Percentiles rank a stretch among this genome's conserved stretches.
phyloP scores from a whole-genome alignment of 129 eudicot genomes.

The Kitagawia praeruptora region DNA sequence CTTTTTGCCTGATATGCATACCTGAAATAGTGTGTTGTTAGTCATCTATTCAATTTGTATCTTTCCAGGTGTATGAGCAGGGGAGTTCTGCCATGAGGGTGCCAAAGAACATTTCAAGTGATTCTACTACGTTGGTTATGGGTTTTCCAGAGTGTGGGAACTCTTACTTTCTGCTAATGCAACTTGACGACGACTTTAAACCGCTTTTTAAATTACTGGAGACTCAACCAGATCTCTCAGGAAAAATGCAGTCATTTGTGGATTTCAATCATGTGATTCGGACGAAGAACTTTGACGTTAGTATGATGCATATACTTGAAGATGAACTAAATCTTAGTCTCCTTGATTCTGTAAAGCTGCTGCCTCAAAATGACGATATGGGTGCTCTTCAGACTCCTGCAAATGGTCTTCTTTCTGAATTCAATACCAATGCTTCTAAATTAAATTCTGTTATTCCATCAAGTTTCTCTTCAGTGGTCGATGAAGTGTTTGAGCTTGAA shows the following conservation, averaged over 20 bases:
- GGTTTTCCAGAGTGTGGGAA: slow-evolving; percentile 95
- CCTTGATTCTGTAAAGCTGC: slow-evolving; percentile 37
- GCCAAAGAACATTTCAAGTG: slow-evolving; percentile 60
- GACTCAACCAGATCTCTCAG: slow-evolving; percentile 56
- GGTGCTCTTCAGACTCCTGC: slow-evolving; percentile 41
- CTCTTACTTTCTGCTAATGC: slow-evolving; percentile 84
- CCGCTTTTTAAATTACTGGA: slow-evolving; percentile 71
- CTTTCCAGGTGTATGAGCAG: slow-evolving; percentile 72
- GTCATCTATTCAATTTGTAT: background rate
- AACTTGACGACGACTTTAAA: slow-evolving; percentile 71
- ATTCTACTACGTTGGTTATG: slow-evolving; percentile 64
- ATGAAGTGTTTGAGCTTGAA: slow-evolving; percentile 93
- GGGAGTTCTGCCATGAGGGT: slow-evolving; percentile 60
- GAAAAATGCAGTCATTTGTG: slow-evolving; percentile 39
- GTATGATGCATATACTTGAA: slow-evolving; percentile 62
- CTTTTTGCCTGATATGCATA: background rate
- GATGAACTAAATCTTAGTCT: slow-evolving; percentile 62
- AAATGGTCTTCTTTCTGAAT: slow-evolving; percentile 39
- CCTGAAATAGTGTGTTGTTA: background rate
- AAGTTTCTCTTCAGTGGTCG: slow-evolving; percentile 76
- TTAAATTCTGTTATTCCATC: slow-evolving; percentile 32
- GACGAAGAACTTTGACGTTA: slow-evolving; percentile 47
- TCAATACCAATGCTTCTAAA: slow-evolving; percentile 32
- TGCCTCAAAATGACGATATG: slow-evolving; percentile 24
- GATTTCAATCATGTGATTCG: slow-evolving; percentile 42